These are phyloP conservation scores for Persicaria maculosa DNA, from an alignment of 148 eudicot genomes.

Conservation along the genomic window DNA sequence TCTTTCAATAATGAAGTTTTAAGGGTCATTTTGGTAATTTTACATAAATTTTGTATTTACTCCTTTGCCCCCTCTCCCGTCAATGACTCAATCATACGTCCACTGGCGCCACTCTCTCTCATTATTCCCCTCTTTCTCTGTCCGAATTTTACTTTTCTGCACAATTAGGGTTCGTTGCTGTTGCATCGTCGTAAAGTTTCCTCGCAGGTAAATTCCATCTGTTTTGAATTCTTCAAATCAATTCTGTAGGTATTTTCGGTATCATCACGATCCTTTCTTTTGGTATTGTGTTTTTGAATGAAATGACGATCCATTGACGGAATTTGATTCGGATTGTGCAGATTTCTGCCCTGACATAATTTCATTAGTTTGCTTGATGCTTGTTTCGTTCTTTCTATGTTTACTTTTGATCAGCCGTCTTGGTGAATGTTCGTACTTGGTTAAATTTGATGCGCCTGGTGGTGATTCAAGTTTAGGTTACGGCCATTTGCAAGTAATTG, in stretches of 20 bases:
- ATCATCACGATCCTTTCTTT: not conserved
- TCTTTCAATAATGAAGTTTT: no score
- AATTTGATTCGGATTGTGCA: not conserved
- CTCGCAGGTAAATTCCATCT: conserved; percentile 9
- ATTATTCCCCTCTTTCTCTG: not conserved
- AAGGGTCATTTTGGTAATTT: no score
- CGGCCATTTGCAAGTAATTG: not conserved
- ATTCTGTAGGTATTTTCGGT: not conserved
- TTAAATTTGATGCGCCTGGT: not conserved
- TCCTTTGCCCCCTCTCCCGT: not conserved
- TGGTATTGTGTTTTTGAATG: not conserved
- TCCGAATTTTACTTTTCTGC: not conserved
- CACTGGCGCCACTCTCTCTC: conserved; percentile 3
- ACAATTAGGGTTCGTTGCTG: conserved; percentile 10
- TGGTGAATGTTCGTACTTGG: not conserved
- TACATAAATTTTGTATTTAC: not conserved
- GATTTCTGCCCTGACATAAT: not conserved
- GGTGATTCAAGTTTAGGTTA: not conserved
- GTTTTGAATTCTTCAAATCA: not conserved
- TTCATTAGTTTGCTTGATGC: not conserved
- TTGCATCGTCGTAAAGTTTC: not conserved
- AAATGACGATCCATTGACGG: not conserved
- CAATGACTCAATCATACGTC: not conserved
- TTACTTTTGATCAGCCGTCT: not conserved
- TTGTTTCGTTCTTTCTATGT: not conserved